Conservation (phyloP, 805 yeast species). For the Zygosaccharomyces gambellarensis region DNA sequence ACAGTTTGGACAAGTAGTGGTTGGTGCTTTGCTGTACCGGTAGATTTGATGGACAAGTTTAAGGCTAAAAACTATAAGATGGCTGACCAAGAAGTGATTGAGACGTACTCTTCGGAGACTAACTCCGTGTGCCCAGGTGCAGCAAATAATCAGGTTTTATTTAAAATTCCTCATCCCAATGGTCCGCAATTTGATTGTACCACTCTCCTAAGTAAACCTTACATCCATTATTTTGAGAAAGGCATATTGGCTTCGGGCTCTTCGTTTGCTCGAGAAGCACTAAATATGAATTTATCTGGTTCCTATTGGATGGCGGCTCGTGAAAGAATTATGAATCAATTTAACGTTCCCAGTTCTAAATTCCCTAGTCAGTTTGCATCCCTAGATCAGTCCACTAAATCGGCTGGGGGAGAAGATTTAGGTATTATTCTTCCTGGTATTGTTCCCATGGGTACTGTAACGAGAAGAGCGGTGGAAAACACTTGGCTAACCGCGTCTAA, state of each 20-base stretch:
- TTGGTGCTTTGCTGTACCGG: constrained; percentile 76
- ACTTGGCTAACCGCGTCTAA: constrained; percentile 98
- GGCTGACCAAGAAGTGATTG: constrained; percentile 21
- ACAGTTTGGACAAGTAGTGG: constrained; percentile 80
- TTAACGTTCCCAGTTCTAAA: constrained; percentile 60
- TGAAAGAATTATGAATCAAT: constrained; percentile 76
- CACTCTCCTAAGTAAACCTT: constrained; percentile 71
- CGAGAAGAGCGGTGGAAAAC: constrained; percentile 93
- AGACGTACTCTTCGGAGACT: constrained; percentile 12
- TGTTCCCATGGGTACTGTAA: constrained; percentile 92
- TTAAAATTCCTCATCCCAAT: constrained; percentile 84
- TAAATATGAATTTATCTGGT: constrained; percentile 70
- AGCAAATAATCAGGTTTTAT: constrained; percentile 31
- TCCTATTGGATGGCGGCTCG: constrained; percentile 93
- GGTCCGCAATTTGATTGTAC: constrained; percentile 74
- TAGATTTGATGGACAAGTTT: constrained; percentile 29
- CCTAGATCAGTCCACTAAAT: constrained; percentile 12
- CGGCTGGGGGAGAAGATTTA: constrained; percentile 26
- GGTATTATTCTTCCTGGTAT: constrained; percentile 83
- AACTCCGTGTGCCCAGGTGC: constrained; percentile 13
- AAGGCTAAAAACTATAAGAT: constrained; percentile 35
- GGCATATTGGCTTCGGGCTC: constrained; percentile 68
- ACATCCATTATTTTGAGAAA: constrained; percentile 64
- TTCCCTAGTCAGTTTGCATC: constrained; percentile 25
- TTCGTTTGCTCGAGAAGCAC: constrained; percentile 68